phyloP scores from a whole-genome alignment of 2,329 filamentous ascomycete species.

The Sclerotinia trifoliorum region DNA sequence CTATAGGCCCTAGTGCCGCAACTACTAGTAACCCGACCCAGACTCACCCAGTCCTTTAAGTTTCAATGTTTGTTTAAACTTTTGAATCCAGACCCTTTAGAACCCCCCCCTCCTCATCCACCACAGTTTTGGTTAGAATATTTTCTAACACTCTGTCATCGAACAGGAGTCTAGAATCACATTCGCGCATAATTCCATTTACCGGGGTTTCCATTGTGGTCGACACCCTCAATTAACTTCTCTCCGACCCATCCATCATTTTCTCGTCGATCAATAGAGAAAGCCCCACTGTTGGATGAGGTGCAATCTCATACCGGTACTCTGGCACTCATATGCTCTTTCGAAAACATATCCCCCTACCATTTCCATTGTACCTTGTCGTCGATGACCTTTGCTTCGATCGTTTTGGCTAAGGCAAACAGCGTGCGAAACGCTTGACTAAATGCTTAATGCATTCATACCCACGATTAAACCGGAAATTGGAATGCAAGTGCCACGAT shows the following conservation, averaged over 20 bases:
- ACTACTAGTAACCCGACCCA: constrained; percentile 7
- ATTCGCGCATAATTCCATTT: constrained; percentile 12
- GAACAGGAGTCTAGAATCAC: constrained; percentile 17
- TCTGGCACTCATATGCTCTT: constrained; percentile 2
- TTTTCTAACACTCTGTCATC: constrained; percentile 14
- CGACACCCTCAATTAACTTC: background rate
- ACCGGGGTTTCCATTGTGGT: constrained; percentile 4
- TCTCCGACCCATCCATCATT: background rate
- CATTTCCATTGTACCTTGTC: constrained; percentile 1
- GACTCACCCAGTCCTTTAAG: background rate
- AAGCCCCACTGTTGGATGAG: constrained; percentile 8
- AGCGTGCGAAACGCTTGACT: constrained; percentile 18
- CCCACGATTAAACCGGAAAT: constrained; percentile 18
- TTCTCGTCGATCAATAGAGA: background rate
- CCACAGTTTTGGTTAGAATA: background rate
- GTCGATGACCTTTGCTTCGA: background rate
- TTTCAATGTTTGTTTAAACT: constrained; percentile 13
- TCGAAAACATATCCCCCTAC: background rate
- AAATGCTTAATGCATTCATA: constrained; percentile 17
- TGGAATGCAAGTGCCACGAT: constrained; percentile 33
- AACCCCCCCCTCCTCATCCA: background rate
- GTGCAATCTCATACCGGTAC: constrained; percentile 7
- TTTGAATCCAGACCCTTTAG: constrained; percentile 9
- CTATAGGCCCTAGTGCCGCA: background rate
- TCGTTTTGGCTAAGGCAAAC: background rate